phyloP scores from a whole-genome alignment of 768 basidiomycete species.

The Tricholoma bakamatsutake region DNA sequence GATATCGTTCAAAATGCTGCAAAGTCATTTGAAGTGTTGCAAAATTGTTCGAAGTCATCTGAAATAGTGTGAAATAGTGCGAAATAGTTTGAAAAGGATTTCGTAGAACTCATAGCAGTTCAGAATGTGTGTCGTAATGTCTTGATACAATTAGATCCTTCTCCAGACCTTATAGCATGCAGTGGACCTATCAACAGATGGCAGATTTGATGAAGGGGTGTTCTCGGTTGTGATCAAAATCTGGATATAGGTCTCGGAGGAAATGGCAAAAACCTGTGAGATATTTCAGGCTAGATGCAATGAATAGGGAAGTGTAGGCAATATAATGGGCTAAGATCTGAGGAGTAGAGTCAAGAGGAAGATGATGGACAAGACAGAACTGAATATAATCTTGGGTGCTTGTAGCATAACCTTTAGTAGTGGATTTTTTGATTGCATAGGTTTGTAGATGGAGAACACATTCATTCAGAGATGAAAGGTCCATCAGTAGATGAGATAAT shows the following conservation, averaged over 20 bases:
- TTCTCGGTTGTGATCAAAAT: not conserved
- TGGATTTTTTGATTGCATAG: slow-evolving; percentile 16
- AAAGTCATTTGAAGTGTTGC: no score
- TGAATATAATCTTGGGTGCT: slow-evolving; percentile 17
- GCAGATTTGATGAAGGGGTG: not conserved
- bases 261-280: not conserved
- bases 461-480: slow-evolving; percentile 10
- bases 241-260: not conserved
- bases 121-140: no score
- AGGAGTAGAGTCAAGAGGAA: slow-evolving; percentile 17
- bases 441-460: slow-evolving; percentile 10
- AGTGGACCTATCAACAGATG: no score
- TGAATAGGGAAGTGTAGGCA: no score
- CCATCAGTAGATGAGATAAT: slow-evolving; percentile 4
- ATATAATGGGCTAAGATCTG: not conserved
- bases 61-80: no score
- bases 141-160: no score
- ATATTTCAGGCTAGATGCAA: slow-evolving; percentile 13
- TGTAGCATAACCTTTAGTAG: slow-evolving; percentile 12
- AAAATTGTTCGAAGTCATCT: no score
- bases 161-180: no score
- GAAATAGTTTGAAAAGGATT: no score
- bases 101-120: no score
- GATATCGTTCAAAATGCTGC: no score
- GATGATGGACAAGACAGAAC: slow-evolving; percentile 10